Conservation (phyloP, 2,329 filamentous ascomycete genomes). For the Alternaria sp. region DNA sequence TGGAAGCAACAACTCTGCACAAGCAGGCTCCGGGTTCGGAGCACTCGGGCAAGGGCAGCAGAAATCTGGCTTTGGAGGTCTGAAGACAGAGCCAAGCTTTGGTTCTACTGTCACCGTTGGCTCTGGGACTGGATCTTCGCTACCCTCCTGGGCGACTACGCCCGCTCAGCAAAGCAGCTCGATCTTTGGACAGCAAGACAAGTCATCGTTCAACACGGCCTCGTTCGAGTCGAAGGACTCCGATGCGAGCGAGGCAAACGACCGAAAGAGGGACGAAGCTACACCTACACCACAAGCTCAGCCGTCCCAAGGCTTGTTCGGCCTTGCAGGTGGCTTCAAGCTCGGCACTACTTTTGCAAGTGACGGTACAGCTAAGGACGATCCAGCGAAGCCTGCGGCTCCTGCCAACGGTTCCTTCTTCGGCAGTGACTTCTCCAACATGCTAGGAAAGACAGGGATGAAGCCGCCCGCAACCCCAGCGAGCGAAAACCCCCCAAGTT, state of each 20-base stretch:
- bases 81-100: slow-evolving; percentile 44
- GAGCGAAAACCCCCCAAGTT: slow-evolving; percentile 47
- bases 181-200: slow-evolving; percentile 34
- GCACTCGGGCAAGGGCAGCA: slow-evolving; percentile 34
- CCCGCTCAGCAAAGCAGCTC: slow-evolving; percentile 36
- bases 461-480: slow-evolving; percentile 45
- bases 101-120: slow-evolving; percentile 51
- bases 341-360: slow-evolving; percentile 71
- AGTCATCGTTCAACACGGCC: slow-evolving; percentile 37
- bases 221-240: slow-evolving; percentile 41
- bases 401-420: slow-evolving; percentile 62
- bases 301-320: slow-evolving; percentile 39
- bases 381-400: slow-evolving; percentile 58
- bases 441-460: slow-evolving; percentile 55
- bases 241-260: slow-evolving; percentile 35
- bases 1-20: slow-evolving; percentile 6
- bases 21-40: slow-evolving; percentile 33
- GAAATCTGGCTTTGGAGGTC: slow-evolving; percentile 37
- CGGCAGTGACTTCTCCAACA: slow-evolving; percentile 65
- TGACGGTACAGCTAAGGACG: slow-evolving; percentile 67
- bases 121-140: slow-evolving; percentile 41
- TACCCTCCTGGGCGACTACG: slow-evolving; percentile 42
- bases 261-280: slow-evolving; percentile 42
- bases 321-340: slow-evolving; percentile 62
- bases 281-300: slow-evolving; percentile 43